Base-by-base conservation (phyloP, 2,329 filamentous ascomycete genomes). In the Penicillium sp. region DNA sequence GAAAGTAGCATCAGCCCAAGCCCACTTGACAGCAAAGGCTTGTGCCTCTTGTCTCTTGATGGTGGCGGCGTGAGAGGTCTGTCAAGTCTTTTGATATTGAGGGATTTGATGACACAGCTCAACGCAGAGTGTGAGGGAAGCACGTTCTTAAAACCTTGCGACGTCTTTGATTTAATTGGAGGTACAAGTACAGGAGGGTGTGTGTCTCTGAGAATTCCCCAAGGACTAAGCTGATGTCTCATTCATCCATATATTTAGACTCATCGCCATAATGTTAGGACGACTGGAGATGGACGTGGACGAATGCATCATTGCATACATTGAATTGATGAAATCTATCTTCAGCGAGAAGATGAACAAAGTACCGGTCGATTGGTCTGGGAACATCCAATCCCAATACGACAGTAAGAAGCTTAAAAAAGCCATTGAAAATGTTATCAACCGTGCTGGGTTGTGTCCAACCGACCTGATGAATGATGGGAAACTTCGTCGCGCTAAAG, bases 61-160 rank as follows among this genome's bases (percentile, higher is more conserved):
- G 75, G 75, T 9, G 75, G 74, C 3, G 75, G 74, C 4, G 67
- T 77, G 0, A 67, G 74, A 5, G 74, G 73, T 0, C 59, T 77
- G 3, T 76, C 75, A 0, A 67, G 67, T 0, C 59, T 76, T 0
- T 59, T 67, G 11, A 73, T 77, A 27, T 59, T 77, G 5, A 62
- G 66, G 32, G 49, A 62, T 9, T 50, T 78, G 3, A 72, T 78
- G 67, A 47, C 62, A 27, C 58, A 61, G 0, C 61, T 76, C 30
- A 64, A 69, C 23, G n/a, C 32, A 4, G 51, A 52, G 13, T 61
- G 55, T 1, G 61, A 64, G 2, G 47, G 59, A 8, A 34, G 8
- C 1, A 2, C 32, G 0, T 55, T 57, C 3, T 62, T 70, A 0
- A 61, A 55, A 4, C 61, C 60, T 1, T 63, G 61, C 49, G 61